These are phyloP conservation scores for Boletus patriciae DNA, from an alignment of 768 basidiomycete species.

Conservation along the genomic window DNA sequence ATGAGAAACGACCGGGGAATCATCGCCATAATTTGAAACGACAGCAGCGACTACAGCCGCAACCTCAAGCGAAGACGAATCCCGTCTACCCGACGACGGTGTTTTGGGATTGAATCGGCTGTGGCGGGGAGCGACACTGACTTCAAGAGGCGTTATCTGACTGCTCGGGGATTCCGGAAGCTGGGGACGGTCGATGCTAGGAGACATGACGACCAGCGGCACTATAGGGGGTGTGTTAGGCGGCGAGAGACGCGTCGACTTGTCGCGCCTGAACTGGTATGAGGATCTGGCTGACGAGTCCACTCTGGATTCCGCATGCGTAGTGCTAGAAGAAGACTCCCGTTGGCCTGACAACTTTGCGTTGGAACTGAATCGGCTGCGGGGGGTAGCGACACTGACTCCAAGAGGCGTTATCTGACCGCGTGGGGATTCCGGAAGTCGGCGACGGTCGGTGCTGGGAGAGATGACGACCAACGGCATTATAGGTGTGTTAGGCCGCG, in stretches of 20 bases:
- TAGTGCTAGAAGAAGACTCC: not conserved
- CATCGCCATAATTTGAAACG: not conserved
- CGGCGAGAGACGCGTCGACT: not conserved
- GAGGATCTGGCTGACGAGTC: not conserved
- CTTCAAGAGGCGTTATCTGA: not conserved
- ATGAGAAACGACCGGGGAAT: not conserved
- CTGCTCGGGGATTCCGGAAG: not conserved
- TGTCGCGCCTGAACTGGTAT: not conserved
- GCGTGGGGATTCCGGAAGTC: not conserved
- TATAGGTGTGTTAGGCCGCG: not conserved
- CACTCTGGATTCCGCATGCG: not conserved
- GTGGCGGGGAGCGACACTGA: not conserved
- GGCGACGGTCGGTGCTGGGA: not conserved
- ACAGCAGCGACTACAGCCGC: not conserved
- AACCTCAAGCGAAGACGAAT: not conserved
- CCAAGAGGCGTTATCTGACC: not conserved
- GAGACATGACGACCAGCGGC: constrained; percentile 5
- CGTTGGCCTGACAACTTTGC: not conserved
- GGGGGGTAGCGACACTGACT: not conserved
- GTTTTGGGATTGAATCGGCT: not conserved
- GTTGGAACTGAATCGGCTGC: not conserved
- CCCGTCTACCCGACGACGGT: not conserved
- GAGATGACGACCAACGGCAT: constrained; percentile 4
- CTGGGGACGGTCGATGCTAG: not conserved
- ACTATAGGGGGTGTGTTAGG: not conserved